Base-by-base conservation (phyloP, 2,329 filamentous ascomycete genomes). In the Periconia sp. region DNA sequence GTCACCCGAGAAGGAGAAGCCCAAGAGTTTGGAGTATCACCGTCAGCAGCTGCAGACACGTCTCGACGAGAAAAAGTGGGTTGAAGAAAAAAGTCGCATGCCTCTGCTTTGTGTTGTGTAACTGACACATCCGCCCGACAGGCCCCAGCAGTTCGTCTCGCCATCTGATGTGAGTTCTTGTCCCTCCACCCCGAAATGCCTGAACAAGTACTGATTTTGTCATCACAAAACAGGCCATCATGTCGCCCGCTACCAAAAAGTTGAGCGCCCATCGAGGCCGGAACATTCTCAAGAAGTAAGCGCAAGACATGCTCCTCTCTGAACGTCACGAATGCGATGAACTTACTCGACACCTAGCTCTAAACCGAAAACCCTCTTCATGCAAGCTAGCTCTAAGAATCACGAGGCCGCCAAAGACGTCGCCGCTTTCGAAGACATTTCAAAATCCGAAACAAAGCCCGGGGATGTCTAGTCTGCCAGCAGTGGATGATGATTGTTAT, bases 181-280 rank as follows among this genome's bases (percentile, higher is more conserved):
- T 27, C 23, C 23, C 23, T 27, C 23, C 23, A n/a, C 23, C 8
- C 23, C 23, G 8, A 27, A 27, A 27, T 27, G 23, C 23, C 5
- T 27, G 23, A 27, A 27, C 23, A 3, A n/a, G 23, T 27, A 27
- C 23, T 27, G 23, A 27, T 27, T 27, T n/a, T 27, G 23, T 27
- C 8, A 27, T 27, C 23, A 3, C 23, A 8, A 27, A 8, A 5
- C 8, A 27, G 23, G 23, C 85, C 76, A 92, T 95, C 79, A 90
- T 92, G 86, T 92, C 88, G 65, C 91, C 91, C 35, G 92, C 90
- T 75, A 89, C 87, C 17, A 87, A 89, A 74, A 94, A 94, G 82
- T 83, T 94, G 65, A 88, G 82, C 59, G 87, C 88, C 41, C 85
- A 92, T 74, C 89, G 90, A 76, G 90, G 85, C 77, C 92, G 91